These are phyloP conservation scores for Crithidia mellificae DNA, from an alignment of 208 protist genomes.

Conservation along the genomic window DNA sequence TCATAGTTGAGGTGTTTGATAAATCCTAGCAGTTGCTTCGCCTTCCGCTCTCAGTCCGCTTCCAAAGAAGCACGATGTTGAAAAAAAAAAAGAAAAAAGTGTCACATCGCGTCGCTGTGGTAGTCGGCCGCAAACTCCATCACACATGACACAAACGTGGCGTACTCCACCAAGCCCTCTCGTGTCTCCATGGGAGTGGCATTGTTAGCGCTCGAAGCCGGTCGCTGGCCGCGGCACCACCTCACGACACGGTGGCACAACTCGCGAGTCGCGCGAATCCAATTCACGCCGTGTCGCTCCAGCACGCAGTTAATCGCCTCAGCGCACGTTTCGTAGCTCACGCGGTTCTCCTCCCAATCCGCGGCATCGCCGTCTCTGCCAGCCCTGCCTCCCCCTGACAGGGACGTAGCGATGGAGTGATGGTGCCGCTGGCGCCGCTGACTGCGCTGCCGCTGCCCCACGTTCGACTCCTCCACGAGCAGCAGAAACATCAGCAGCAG, in stretches of 20 bases:
- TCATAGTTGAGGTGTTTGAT: no score
- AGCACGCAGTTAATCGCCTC: constrained; percentile 69
- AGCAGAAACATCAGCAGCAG: constrained; percentile 56
- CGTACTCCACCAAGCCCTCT: constrained; percentile 24
- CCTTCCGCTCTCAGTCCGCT: no score
- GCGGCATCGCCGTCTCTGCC: background rate
- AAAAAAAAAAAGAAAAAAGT: no score
- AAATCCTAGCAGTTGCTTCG: no score
- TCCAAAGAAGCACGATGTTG: no score
- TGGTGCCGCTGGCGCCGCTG: no score
- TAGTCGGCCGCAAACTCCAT: constrained; percentile 22
- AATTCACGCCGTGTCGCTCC: constrained; percentile 41
- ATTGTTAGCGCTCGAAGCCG: background rate
- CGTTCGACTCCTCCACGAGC: constrained; percentile 35
- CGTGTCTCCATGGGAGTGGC: no score
- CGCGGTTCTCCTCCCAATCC: constrained; percentile 16
- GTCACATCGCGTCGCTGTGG: background rate
- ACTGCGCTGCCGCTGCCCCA: constrained; percentile 7
- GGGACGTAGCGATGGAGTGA: no score
- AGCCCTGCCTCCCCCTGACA: background rate
- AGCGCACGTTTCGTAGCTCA: constrained; percentile 40
- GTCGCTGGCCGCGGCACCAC: constrained; percentile 9
- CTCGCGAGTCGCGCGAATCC: constrained; percentile 36
- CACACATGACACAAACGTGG: constrained; percentile 17
- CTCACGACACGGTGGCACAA: constrained; percentile 34